Evolutionary conservation across 2,329 filamentous ascomycete species (phyloP).

Genomic region (Talaromyces sp.): DNA sequence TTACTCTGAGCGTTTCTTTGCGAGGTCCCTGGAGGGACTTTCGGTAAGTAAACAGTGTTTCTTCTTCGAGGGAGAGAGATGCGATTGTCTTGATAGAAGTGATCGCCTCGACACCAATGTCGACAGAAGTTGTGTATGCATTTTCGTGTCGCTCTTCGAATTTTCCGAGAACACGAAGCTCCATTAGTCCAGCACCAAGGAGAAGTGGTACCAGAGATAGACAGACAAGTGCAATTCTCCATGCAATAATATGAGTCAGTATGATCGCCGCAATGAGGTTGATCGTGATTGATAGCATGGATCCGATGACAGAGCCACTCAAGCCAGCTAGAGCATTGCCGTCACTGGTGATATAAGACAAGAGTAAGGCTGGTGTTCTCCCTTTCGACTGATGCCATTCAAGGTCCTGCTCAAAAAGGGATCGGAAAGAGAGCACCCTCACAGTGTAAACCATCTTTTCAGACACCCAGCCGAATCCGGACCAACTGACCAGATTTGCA

Average conservation of each 20-base stretch:
- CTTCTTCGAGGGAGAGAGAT: slow-evolving; percentile 51
- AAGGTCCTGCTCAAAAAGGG: slow-evolving; percentile 63
- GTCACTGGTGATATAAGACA: slow-evolving; percentile 68
- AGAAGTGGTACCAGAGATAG: slow-evolving; percentile 66
- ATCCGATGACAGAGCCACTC: slow-evolving; percentile 68
- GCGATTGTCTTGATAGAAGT: slow-evolving; percentile 53
- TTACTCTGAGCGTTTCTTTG: slow-evolving; percentile 49
- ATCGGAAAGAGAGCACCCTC: slow-evolving; percentile 61
- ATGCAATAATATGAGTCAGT: slow-evolving; percentile 67
- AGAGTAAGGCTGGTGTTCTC: slow-evolving; percentile 59
- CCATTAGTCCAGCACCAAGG: slow-evolving; percentile 66
- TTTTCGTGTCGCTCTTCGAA: slow-evolving; percentile 56
- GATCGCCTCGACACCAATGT: slow-evolving; percentile 52
- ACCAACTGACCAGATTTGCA: slow-evolving; percentile 60
- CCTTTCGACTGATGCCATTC: slow-evolving; percentile 68
- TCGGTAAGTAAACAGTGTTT: slow-evolving; percentile 46
- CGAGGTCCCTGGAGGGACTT: slow-evolving; percentile 47
- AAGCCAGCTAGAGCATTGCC: slow-evolving; percentile 64
- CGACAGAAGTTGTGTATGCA: slow-evolving; percentile 51
- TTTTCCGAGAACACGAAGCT: slow-evolving; percentile 58
- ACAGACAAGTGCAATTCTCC: slow-evolving; percentile 72
- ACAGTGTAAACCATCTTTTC: slow-evolving; percentile 64
- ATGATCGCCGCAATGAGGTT: slow-evolving; percentile 68
- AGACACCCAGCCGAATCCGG: slow-evolving; percentile 56
- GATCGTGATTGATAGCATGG: slow-evolving; percentile 63